Percentiles rank a stretch among this genome's conserved stretches.
Evolutionary conservation across 805 yeast genomes (phyloP).

Genomic region (Monosporozyma aerobia): DNA sequence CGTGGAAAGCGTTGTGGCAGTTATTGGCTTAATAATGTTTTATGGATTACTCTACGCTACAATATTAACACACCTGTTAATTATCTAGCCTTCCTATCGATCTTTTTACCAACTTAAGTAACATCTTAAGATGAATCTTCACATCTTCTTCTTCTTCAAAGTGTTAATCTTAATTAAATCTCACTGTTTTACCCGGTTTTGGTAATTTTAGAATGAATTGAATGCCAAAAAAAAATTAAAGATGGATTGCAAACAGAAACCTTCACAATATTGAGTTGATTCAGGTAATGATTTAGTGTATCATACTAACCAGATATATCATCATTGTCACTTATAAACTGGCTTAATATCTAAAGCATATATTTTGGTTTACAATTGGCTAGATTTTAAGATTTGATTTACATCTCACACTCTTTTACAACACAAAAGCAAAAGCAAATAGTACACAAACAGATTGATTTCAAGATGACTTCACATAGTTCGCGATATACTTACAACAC

Average conservation of each 20-base stretch:
- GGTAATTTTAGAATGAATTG: background rate
- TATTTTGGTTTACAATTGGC: background rate
- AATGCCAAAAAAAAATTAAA: background rate
- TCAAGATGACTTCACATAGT: background rate
- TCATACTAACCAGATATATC: background rate
- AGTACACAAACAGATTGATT: background rate
- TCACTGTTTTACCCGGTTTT: background rate
- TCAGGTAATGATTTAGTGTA: background rate
- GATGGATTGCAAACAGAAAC: background rate
- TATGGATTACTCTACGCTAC: too few species aligned
- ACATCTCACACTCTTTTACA: background rate
- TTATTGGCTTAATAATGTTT: too few species aligned
- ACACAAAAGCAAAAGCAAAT: background rate
- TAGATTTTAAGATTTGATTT: background rate
- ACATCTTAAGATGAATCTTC: background rate
- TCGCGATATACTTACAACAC: background rate
- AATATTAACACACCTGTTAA: too few species aligned
- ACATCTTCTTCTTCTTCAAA: background rate
- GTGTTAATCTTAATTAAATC: background rate
- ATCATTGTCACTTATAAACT: background rate
- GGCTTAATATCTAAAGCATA: background rate
- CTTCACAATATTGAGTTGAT: background rate
- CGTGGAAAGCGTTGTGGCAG: too few species aligned
- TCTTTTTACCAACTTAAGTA: background rate
- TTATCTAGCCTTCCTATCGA: background rate